Evolutionary conservation across 164 flowering plant species (phyloP).

Genomic region (Annona cherimola): DNA sequence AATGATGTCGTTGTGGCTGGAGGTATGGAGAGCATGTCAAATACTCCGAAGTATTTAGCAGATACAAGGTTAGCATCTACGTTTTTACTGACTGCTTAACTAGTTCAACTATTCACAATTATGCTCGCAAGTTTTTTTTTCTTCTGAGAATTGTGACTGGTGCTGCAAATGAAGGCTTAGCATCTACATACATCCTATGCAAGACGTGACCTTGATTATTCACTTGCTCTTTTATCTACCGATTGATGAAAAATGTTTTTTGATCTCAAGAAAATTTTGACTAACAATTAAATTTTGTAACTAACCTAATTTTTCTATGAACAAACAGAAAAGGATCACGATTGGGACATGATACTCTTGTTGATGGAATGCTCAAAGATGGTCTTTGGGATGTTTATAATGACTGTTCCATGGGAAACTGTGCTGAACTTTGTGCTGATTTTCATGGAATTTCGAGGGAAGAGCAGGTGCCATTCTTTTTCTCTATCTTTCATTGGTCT

Average conservation of each 20-base stretch:
- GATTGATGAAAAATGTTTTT: not conserved
- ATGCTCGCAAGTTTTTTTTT: no score
- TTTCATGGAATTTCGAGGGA: slow-evolving; percentile 53
- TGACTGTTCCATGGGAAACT: slow-evolving; percentile 84
- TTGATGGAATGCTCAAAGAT: slow-evolving; percentile 89
- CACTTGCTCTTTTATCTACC: not conserved
- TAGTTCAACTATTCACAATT: no score
- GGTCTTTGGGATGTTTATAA: slow-evolving; percentile 97
- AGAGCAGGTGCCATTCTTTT: slow-evolving; percentile 48
- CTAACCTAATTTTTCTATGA: not conserved
- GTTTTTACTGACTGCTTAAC: no score
- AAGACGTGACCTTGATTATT: no score
- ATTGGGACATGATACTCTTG: slow-evolving; percentile 62
- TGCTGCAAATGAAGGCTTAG: no score
- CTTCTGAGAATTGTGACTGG: no score
- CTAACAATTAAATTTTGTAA: not conserved
- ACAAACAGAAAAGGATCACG: slow-evolving; percentile 63
- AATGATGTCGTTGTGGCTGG: slow-evolving; percentile 80
- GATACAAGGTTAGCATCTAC: slow-evolving; percentile 41
- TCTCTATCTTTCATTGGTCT: no score
- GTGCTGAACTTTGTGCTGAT: slow-evolving; percentile 91
- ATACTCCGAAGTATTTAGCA: slow-evolving; percentile 65
- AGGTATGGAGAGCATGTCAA: slow-evolving; percentile 95
- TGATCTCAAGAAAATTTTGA: not conserved
- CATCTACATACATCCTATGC: no score